Percentiles rank a stretch among this genome's conserved stretches.
phyloP scores from a whole-genome alignment of 2,329 filamentous ascomycete genomes.

The Ceratocystis papillata region DNA sequence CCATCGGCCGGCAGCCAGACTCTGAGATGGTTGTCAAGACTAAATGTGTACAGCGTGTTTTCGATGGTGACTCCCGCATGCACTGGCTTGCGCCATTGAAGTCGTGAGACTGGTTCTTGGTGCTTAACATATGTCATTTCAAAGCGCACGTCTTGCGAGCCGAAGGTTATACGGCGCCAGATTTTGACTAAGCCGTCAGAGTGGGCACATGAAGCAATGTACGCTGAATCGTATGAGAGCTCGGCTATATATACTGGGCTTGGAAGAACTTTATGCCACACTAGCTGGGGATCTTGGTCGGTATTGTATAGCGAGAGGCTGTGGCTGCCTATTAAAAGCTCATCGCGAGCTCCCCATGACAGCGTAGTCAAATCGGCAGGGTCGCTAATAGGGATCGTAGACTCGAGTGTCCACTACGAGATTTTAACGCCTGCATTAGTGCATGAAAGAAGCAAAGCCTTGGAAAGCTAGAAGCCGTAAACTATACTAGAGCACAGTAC shows the following conservation, averaged over 20 bases:
- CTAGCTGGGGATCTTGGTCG: conserved; percentile 39
- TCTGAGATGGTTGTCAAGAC: conserved; percentile 65
- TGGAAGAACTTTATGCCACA: conserved; percentile 68
- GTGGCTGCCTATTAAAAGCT: conserved; percentile 67
- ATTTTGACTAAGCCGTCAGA: conserved; percentile 82
- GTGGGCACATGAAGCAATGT: conserved; percentile 70
- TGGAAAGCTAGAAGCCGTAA: not conserved
- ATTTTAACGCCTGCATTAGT: not conserved
- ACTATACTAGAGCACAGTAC: not conserved
- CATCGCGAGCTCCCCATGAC: conserved; percentile 80
- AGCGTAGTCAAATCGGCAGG: conserved; percentile 38
- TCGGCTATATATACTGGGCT: conserved; percentile 61
- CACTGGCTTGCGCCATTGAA: conserved; percentile 75
- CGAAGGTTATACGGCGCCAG: conserved; percentile 80
- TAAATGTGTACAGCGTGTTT: conserved; percentile 84
- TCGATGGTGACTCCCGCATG: conserved; percentile 68
- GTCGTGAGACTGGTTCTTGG: conserved; percentile 62
- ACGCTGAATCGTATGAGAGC: conserved; percentile 76
- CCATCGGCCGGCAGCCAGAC: conserved; percentile 74
- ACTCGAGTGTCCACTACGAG: conserved; percentile 52
- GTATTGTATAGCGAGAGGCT: conserved; percentile 58
- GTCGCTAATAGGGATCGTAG: conserved; percentile 41
- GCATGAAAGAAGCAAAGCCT: not conserved
- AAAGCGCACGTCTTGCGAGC: conserved; percentile 71
- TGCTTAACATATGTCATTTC: conserved; percentile 88